Base-by-base conservation (phyloP, 805 yeast species). In the Candida maris region DNA sequence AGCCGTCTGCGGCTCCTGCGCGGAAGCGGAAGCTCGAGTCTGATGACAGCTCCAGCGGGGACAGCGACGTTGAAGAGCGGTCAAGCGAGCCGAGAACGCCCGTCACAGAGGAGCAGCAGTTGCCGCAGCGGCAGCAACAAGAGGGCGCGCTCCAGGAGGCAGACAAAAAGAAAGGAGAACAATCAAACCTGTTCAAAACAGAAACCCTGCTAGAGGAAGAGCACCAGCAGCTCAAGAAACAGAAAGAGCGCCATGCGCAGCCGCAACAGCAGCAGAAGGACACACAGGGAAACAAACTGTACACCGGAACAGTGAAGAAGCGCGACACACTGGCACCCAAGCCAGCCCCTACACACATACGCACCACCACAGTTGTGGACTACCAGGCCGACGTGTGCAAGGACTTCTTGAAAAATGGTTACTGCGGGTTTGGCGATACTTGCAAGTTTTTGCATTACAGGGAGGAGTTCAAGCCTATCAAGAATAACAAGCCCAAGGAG, bases 361-460 rank as follows among this genome's bases (percentile, higher is more conserved):
- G 76, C 30, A 71, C 81, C 9, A 83, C 88, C 0, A 79, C 85
- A 0, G 65, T 80, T 2, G 71, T 83, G 25, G 98, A 93, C 54
- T 93, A 81, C 54, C 96, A 86, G 56, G 89, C 94, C 1, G 97
- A 93, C 54, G 81, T 93, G 2, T 93, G 98, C 56, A 93, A 91
- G 54, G 97, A 93, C 59, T 93, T 74, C 59, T 73, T 78, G 40
- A 84, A 82, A 48, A 89, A 94, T 0, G 99, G 98, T 0, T 89
- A 79, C 55, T 93, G 98, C 69, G 97, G 97, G 5, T 93, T 82
- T 57, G 99, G 99, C 6, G 98, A 93, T 51, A 82, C 93, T 23
- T 93, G 99, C 65, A 93, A 93, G 63, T 93, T 93, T 58, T 58
- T 91, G 23, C 99, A 93, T 56, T 76, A 85, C 12, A 65, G 99